Conservation (phyloP, 2,329 filamentous ascomycete species). For the Exserohilum rostratum region DNA sequence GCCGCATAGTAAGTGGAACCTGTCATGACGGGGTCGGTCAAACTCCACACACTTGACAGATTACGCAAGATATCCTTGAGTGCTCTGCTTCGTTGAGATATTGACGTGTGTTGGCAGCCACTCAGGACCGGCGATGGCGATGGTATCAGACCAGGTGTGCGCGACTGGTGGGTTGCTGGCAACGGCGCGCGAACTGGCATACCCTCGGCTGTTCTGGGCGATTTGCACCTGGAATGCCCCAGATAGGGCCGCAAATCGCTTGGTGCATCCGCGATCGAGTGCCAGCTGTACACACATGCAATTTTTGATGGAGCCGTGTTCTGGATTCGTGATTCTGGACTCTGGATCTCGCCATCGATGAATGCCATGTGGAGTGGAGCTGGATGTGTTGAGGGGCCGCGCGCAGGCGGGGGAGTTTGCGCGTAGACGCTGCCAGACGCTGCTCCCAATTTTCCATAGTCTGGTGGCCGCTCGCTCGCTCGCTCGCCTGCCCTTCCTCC, state of each 20-base stretch:
- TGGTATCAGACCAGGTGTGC: background rate
- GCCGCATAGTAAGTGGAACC: constrained; percentile 11
- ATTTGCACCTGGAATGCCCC: background rate
- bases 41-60: constrained; percentile 17
- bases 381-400: constrained; percentile 1
- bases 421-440: constrained; percentile 1
- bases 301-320: constrained; percentile 11
- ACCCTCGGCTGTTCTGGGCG: background rate
- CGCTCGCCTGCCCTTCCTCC: no score
- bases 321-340: constrained; percentile 12
- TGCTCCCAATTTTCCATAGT: background rate
- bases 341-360: constrained; percentile 1
- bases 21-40: constrained; percentile 33
- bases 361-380: background rate
- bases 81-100: background rate
- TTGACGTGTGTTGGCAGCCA: background rate
- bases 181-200: constrained; percentile 7
- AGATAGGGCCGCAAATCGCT: background rate
- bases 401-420: constrained; percentile 5
- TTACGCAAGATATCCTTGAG: constrained; percentile 11
- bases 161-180: background rate
- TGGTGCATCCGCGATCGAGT: background rate
- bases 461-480: background rate
- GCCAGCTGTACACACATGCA: constrained; percentile 11
- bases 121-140: background rate